A percentile compares a stretch with the other conserved stretches of the same genome.
Evolutionary conservation across 2,329 filamentous ascomycete species (phyloP).

Genomic region (Cadophora luteo-olivacea): DNA sequence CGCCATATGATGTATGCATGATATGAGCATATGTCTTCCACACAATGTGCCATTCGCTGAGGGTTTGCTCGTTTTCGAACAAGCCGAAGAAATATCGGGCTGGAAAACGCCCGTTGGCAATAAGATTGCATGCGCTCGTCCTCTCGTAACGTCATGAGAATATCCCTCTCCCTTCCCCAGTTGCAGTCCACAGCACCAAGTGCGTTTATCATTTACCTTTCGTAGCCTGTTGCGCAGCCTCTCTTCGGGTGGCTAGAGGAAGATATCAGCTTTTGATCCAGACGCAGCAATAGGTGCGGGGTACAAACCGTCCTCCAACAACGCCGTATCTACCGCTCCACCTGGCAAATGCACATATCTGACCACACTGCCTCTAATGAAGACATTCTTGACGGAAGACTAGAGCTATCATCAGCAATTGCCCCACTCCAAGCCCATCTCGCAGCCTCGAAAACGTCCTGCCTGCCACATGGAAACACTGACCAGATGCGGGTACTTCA

Average conservation of each 20-base stretch:
- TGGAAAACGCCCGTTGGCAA: background rate
- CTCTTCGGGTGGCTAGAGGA: constrained; percentile 44
- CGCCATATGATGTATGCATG: constrained; percentile 2
- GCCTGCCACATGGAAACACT: constrained; percentile 36
- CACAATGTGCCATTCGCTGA: background rate
- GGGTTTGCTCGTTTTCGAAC: background rate
- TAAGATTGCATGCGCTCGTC: background rate
- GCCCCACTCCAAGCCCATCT: background rate
- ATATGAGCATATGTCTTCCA: background rate
- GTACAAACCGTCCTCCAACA: constrained; percentile 70
- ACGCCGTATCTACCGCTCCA: constrained; percentile 69
- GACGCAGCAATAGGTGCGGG: background rate
- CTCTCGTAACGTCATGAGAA: constrained; percentile 6
- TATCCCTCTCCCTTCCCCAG: background rate
- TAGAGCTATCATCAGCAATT: constrained; percentile 41
- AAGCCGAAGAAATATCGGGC: background rate
- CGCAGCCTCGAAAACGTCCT: background rate
- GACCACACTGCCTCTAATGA: constrained; percentile 77
- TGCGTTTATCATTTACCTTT: constrained; percentile 51
- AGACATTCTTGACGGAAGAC: constrained; percentile 79
- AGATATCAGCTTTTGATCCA: constrained; percentile 25
- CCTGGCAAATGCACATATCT: constrained; percentile 76
- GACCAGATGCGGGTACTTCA: constrained; percentile 93
- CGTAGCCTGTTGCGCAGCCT: constrained; percentile 56
- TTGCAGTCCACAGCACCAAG: background rate